Base-by-base conservation (phyloP, 371 early-diverging fungal genomes). In the Chytridium lagenaria region DNA sequence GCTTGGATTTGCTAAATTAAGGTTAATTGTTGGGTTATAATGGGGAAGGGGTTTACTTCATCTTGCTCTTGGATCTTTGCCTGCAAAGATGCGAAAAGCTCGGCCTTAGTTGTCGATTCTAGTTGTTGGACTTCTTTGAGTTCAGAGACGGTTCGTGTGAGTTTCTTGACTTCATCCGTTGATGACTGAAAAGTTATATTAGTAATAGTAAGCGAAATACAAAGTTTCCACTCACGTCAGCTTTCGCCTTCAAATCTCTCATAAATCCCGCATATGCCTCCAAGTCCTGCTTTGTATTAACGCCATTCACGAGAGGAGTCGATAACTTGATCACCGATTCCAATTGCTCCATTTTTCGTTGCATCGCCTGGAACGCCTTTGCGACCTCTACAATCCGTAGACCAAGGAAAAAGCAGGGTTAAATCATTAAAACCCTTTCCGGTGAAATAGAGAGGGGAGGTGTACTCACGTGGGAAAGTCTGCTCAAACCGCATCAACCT, bases 1-100 rank as follows among this genome's bases (percentile, higher is more conserved):
- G 65, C 5, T 64, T 77, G 77, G 55, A 80, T 77, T 65, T 80
- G 76, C 74, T 75, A 16, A 19, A 67, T 38, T 26, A 49, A 50
- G 16, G 15, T 3, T 67, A 7, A 28, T 22, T 50, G 49, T 52
- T 67, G 7, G 65, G 33, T 37, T 10, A 23, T 22, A 33, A 64
- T 23, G 7, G 7, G 10, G 7, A 15, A 7, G 40, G 22, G 5
- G 3, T n/a, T n/a, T 49, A 76, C 76, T 57, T 83, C 77, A 30
- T 83, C 79, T 3, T 74, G 69, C 38, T 74, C 75, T 34, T 70
- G 19, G 22, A 83, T 44, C 39, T 69, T 69, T 22, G 39, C 50
- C 59, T 83, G 83, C 52, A 79, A 16, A 0, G 81, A 59, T 22
- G n/a, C 40, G 39, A 74, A 78, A 75, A 83, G 59, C 26, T 80